Base-by-base conservation (phyloP, 2,329 filamentous ascomycete species). In the Colletotrichum karsti region DNA sequence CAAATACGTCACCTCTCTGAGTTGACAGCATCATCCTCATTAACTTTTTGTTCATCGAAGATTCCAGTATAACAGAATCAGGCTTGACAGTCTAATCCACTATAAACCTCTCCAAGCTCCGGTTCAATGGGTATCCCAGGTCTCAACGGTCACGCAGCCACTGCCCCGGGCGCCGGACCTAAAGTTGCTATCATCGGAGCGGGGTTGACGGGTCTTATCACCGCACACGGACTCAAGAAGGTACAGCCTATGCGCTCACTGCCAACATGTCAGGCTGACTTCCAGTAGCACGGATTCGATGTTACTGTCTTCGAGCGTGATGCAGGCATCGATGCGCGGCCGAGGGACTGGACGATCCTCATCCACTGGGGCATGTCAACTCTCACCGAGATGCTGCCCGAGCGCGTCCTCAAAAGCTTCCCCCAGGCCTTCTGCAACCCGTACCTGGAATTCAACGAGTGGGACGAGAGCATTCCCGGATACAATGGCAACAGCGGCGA, bases 291-390 rank as follows among this genome's bases (percentile, higher is more conserved):
- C 46, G 78, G 78, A 26, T 77, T 81, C 65, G 54, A 73, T 5
- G 77, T 77, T 6, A 58, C 71, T 33, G 66, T 81, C 3, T 79
- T 76, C 55, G 79, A 81, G 22, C 53, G 63, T 15, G 79, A 80
- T 35, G 55, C 61, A 2, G 69, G 72, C 56, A 48, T 79, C 61
- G 70, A 75, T 8, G 72, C 73, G 22, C 75, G 78, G 8, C 53
- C 64, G 3, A 77, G 79, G 59, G 79, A 81, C 72, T 81, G 79
- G 79, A 78, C 77, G n/a, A 79, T 82, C 33, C 73, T 79, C 10
- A 69, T 82, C 22, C 79, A 81, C 68, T 83, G 81, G 81, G 80
- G 76, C 12, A 75, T 81, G 72, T 75, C 78, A 1, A 71, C 73
- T 6, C 74, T 83, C 54, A 69, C 61, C 44, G 70, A 77, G 48